Evolutionary conservation across 305 asterid species (phyloP).

Genomic region (Rubia balearica): DNA sequence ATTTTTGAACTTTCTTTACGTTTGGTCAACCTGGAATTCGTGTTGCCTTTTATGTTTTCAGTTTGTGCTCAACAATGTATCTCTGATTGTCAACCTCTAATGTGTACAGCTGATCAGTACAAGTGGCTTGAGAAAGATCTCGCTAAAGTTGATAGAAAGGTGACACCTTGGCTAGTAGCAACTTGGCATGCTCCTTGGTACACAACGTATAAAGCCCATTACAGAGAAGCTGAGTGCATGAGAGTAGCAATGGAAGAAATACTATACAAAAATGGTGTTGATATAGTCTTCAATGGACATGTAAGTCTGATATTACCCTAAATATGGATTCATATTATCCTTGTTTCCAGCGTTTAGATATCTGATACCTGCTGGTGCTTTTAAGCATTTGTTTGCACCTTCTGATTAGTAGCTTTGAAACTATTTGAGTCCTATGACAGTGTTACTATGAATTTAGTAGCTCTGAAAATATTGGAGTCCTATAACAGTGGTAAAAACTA

Average conservation of each 20-base stretch:
- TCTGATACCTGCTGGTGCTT: background rate
- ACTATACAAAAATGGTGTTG: conserved; percentile 65
- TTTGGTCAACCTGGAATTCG: background rate
- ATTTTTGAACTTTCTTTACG: background rate
- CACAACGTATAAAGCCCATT: conserved; percentile 71
- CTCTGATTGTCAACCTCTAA: conserved; percentile 15
- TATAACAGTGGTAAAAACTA: too few relatives aligned
- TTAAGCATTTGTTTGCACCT: background rate
- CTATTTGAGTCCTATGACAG: too few relatives aligned
- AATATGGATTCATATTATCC: background rate
- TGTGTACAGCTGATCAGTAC: conserved; percentile 62
- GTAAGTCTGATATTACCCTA: conserved; percentile 47
- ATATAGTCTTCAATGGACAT: conserved; percentile 82
- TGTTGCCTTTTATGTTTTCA: background rate
- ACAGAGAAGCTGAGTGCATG: conserved; percentile 95
- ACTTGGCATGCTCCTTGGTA: conserved; percentile 99
- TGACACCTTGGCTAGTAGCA: conserved; percentile 86
- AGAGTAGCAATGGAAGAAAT: conserved; percentile 76
- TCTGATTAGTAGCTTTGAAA: background rate
- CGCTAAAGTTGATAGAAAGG: conserved; percentile 50
- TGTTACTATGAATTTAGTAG: background rate
- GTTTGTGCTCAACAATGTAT: background rate
- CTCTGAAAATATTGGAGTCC: background rate
- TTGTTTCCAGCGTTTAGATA: background rate
- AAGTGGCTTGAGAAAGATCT: conserved; percentile 81